A percentile compares a stretch with the other conserved stretches of the same genome.
phyloP scores from a whole-genome alignment of 23 red algal genomes.

The Rhodosorus marinus region DNA sequence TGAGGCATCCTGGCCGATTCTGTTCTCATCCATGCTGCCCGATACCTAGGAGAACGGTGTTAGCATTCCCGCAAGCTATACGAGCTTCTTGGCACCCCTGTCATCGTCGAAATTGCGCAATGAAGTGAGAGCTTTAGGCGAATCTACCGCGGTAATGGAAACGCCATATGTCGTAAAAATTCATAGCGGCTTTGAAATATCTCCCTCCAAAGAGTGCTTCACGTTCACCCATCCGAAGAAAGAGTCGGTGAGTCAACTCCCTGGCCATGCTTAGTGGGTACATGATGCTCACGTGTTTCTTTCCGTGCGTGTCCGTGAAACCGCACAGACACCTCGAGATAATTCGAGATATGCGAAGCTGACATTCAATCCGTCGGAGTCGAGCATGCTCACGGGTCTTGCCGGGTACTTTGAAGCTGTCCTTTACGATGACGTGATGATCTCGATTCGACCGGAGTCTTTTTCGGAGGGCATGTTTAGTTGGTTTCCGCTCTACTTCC shows the following conservation, averaged over 20 bases:
- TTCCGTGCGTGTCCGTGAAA: no score
- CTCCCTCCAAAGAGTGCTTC: conserved; percentile 25
- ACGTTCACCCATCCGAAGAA: conserved; percentile 55
- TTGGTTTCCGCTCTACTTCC: no score
- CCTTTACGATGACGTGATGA: conserved; percentile 37
- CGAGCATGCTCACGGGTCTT: conserved; percentile 66
- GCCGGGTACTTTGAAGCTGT: conserved; percentile 80
- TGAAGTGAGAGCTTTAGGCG: conserved; percentile 28
- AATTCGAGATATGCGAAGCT: conserved; percentile 30
- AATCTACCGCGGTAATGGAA: conserved; percentile 17
- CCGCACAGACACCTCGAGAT: no score
- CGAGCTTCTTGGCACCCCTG: conserved; percentile 50
- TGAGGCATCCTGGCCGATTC: no score
- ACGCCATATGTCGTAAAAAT: conserved; percentile 71
- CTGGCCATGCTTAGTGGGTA: no score
- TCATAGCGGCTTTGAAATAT: conserved; percentile 40
- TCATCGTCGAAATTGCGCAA: conserved; percentile 16
- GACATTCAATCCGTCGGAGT: conserved; percentile 32
- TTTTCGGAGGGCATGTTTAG: no score
- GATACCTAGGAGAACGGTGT: no score
- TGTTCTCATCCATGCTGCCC: no score
- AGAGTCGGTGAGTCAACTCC: no score
- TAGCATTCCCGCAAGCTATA: conserved; percentile 39
- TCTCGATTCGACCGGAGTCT: conserved; percentile 58
- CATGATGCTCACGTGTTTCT: conserved; percentile 21